Evolutionary conservation across 2,329 filamentous ascomycete genomes (phyloP), one percentile per base, ranked within the genome.

Genomic region (Diaporthe destruens): DNA sequence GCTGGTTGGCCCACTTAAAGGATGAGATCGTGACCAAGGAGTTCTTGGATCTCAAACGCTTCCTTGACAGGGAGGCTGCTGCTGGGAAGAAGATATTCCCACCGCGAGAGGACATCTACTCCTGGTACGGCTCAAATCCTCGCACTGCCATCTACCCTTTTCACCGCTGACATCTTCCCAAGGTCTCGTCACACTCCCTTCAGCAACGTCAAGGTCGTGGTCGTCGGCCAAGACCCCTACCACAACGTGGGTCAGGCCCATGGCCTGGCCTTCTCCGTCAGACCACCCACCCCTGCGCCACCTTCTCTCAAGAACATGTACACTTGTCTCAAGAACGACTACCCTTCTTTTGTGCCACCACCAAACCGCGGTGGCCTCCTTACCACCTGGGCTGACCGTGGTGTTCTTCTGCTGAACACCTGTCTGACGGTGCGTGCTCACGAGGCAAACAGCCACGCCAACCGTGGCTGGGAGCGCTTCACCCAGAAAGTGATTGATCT

Each of bases 131-230:
- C 59, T n/a, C 11, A 36, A 72, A 72, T 72, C 65, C 61, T 23
- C 32, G 29, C 53, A 18, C 0, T 44, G 11, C 20, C 63, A 42
- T 16, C 14, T 70, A 5, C 18, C 67, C 11, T 6, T 18, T 16
- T 65, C 56, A 69, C 47, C 36, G 44, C 76, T 69, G 51, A 71
- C 18, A 16, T n/a, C 49, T n/a, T 72, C 54, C 32, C n/a, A 73
- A 98, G 96, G 96, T 98, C 96, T 74, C 93, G 95, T 34, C 93
- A 97, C 81, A 98, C 96, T 0, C 95, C 96, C 9, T 91, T 99
- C 77, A 86, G 92, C 84, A 92, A 88, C 18, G 95, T 98, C 81
- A 98, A 97, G 82, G 93, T 93, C 72, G 95, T 99, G 74, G 95
- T 99, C 79, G 83, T 98, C 70, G 96, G 96, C 76, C 96, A 99